These are phyloP conservation scores for Umbelopsis sp. DNA, from an alignment of 192 early-diverging fungal species.

Conservation along the genomic window DNA sequence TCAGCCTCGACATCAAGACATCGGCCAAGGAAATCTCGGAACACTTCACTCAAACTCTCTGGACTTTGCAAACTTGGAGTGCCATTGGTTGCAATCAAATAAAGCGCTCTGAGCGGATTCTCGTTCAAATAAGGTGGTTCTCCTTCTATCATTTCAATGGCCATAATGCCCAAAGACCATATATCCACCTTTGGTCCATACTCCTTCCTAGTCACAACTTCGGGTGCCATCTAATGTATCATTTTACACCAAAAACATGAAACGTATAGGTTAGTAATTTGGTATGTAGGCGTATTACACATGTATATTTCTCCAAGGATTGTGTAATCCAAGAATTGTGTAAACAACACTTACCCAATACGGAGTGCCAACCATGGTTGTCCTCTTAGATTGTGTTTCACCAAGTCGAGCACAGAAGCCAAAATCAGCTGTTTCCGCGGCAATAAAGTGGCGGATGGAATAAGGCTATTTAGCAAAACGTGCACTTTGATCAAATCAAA, in stretches of 20 bases:
- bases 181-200: conserved; percentile 77
- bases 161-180: conserved; percentile 79
- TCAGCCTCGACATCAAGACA: conserved; percentile 65
- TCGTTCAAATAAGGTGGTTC: conserved; percentile 76
- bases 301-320: not conserved
- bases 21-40: conserved; percentile 61
- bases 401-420: conserved; percentile 87
- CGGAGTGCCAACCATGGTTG: conserved; percentile 80
- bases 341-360: conserved; percentile 64
- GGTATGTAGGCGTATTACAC: not conserved
- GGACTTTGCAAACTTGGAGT: conserved; percentile 73
- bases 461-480: not conserved
- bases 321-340: too few relatives aligned
- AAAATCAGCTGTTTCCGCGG: conserved; percentile 70
- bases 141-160: conserved; percentile 80
- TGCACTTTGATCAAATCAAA: not conserved
- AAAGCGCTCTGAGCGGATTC: conserved; percentile 68
- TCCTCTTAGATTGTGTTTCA: conserved; percentile 72
- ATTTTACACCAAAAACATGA: not conserved
- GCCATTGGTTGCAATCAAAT: conserved; percentile 80
- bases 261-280: not conserved
- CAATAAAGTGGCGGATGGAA: too few relatives aligned
- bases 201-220: conserved; percentile 84
- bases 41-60: conserved; percentile 50
- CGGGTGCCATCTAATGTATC: conserved; percentile 72